Evolutionary conservation across 2,329 filamentous ascomycete genomes (phyloP), one percentile per base, ranked within the genome.

Genomic region (Epichloe scottii): DNA sequence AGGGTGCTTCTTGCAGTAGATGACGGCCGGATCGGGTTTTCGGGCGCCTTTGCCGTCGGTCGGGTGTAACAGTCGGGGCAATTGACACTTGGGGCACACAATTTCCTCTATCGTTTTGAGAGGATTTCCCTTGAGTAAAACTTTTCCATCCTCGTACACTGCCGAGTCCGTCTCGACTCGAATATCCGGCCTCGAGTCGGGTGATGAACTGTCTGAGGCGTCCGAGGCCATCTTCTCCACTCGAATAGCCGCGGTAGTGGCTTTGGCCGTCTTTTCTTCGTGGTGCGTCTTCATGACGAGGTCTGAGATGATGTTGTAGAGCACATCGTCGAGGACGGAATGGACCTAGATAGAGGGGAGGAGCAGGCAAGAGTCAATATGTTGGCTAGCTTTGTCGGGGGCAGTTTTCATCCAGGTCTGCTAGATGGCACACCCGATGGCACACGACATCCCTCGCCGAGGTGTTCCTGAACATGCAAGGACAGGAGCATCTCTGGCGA

Each of bases 1-100:
- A 0, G 86, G 85, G 54, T 85, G 81, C 57, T 82, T 82, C 67
- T 87, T 87, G 75, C 87, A 91, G 72, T 89, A 90, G 57, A 84
- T 79, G 57, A 82, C 72, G 56, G 76, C 73, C 0, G 85, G 85
- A 52, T 84, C 79, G 42, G 82, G 82, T 61, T 80, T 81, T 60
- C 70, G 70, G 12, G 82, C 76, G 44, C 84, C 83, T 59, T 79
- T 82, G 58, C 84, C 84, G 60, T 85, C 82, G 58, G 81, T 84
- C 17, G 86, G 86, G 61, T 88, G 75, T 57, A 88, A 76, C 49
- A 89, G 73, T 55, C 84, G 79, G 17, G 86, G 86, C 37, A 89
- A 77, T 62, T 85, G 83, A 68, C 86, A 90, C 63, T 81, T 79
- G 51, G 81, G 78, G 66, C 87, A 91, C 54, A 84, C 73, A 37